Percentiles rank a stretch among this genome's conserved stretches.
These are phyloP conservation scores for Meripilus lineatus DNA, from an alignment of 1,284 basidiomycete species.

Conservation along the genomic window DNA sequence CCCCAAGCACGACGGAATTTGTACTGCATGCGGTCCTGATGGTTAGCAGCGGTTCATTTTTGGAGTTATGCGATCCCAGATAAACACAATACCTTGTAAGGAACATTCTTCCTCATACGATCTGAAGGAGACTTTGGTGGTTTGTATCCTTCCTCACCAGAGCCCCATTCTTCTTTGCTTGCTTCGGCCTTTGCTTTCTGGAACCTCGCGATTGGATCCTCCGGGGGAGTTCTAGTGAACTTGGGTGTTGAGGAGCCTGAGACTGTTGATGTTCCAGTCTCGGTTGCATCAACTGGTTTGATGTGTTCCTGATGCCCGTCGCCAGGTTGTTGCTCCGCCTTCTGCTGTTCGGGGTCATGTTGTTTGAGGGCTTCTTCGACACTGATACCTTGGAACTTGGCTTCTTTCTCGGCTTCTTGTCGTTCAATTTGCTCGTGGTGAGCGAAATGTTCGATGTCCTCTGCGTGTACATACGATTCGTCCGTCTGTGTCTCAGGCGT, in stretches of 20 bases:
- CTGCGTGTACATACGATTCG: constrained; percentile 89
- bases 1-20: constrained; percentile 84
- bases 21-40: constrained; percentile 68
- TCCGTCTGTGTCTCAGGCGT: constrained; percentile 98
- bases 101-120: constrained; percentile 72
- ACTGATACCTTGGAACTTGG: constrained; percentile 75
- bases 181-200: constrained; percentile 47
- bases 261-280: no score
- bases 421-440: constrained; percentile 87
- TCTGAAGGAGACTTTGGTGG: constrained; percentile 65
- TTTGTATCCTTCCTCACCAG: constrained; percentile 70
- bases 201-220: constrained; percentile 59
- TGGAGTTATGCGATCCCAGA: constrained; percentile 9
- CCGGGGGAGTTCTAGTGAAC: constrained; percentile 50
- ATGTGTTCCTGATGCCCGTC: constrained; percentile 23
- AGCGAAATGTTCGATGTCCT: constrained; percentile 85
- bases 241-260: constrained; percentile 28
- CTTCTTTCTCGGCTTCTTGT: constrained; percentile 81
- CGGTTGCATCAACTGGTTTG: constrained; percentile 10
- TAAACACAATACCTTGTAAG: constrained; percentile 69
- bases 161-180: constrained; percentile 62
- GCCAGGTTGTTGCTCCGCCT: constrained; percentile 10
- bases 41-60: constrained; percentile 34
- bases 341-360: constrained; percentile 35
- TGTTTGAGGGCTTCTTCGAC: constrained; percentile 59